These are phyloP conservation scores for Solanum paucissectum DNA, from an alignment of 257 asterid species.

Conservation along the genomic window DNA sequence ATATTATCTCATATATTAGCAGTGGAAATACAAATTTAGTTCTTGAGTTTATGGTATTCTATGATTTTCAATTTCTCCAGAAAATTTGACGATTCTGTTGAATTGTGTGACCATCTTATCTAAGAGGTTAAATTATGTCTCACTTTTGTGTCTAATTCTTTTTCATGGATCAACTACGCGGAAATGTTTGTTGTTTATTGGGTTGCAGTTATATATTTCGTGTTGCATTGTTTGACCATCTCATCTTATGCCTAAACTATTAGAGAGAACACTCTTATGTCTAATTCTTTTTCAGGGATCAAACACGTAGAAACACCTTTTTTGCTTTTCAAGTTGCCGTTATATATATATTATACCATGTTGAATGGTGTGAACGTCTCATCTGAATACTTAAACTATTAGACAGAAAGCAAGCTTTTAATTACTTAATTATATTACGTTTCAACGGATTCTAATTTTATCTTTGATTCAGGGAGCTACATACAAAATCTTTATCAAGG, in stretches of 20 bases:
- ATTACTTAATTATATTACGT: background rate
- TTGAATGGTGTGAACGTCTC: background rate
- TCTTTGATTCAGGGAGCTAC: conserved; percentile 13
- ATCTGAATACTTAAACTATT: background rate
- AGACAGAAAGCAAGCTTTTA: background rate
- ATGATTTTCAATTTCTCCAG: background rate
- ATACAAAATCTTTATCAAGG: conserved; percentile 6
- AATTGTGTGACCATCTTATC: background rate
- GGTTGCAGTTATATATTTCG: background rate
- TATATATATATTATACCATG: background rate
- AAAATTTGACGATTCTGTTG: background rate
- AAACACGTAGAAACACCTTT: background rate
- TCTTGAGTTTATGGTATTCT: background rate
- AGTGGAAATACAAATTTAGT: too few relatives aligned
- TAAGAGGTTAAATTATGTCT: background rate
- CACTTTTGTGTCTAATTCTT: background rate
- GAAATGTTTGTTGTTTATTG: background rate
- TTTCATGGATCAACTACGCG: background rate
- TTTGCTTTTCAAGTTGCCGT: background rate
- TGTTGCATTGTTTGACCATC: background rate
- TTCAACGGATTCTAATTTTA: background rate
- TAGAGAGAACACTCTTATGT: background rate
- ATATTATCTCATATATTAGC: too few relatives aligned
- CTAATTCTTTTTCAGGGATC: background rate
- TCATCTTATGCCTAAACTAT: background rate